These are phyloP conservation scores for Ottelia alismoides DNA, from an alignment of 106 monocot species.

Conservation along the genomic window DNA sequence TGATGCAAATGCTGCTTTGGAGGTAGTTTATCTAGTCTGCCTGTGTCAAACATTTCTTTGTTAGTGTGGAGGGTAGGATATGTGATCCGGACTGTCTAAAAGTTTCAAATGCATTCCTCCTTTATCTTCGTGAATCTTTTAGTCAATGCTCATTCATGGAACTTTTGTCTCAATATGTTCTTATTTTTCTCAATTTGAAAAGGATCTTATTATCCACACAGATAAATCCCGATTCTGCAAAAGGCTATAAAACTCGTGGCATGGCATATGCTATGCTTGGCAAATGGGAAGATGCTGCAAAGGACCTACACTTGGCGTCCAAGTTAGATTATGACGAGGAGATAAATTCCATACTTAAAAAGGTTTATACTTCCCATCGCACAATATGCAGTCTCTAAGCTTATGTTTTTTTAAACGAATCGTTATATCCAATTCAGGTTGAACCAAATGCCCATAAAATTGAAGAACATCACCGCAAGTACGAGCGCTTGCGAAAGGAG, in stretches of 20 bases:
- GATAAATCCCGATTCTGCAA: conserved; percentile 97
- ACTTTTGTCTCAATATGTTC: neutral
- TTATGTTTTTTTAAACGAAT: neutral
- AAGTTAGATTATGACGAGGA: conserved; percentile 96
- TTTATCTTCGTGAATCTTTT: too few species aligned
- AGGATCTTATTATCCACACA: conserved; percentile 6
- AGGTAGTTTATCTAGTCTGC: conserved; percentile 39
- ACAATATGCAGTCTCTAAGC: neutral
- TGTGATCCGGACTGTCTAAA: too few species aligned
- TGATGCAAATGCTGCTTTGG: conserved; percentile 87
- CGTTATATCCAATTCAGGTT: neutral
- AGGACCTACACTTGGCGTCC: conserved; percentile 86
- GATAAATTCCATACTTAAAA: conserved; percentile 75
- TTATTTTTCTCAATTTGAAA: neutral
- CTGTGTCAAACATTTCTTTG: too few species aligned
- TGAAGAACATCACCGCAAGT: conserved; percentile 90
- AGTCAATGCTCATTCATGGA: too few species aligned
- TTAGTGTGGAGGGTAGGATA: too few species aligned
- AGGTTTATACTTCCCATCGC: conserved; percentile 27
- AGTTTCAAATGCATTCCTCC: too few species aligned
- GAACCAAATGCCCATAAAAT: conserved; percentile 77
- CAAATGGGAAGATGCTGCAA: conserved; percentile 81
- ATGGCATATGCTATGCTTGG: conserved; percentile 88
- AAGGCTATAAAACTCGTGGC: conserved; percentile 90
- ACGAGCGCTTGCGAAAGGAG: conserved; percentile 76